Percentiles rank a stretch among this genome's conserved stretches.
These are phyloP conservation scores for Pseudocercospora vitis DNA, from an alignment of 2,329 filamentous ascomycete genomes.

Conservation along the genomic window DNA sequence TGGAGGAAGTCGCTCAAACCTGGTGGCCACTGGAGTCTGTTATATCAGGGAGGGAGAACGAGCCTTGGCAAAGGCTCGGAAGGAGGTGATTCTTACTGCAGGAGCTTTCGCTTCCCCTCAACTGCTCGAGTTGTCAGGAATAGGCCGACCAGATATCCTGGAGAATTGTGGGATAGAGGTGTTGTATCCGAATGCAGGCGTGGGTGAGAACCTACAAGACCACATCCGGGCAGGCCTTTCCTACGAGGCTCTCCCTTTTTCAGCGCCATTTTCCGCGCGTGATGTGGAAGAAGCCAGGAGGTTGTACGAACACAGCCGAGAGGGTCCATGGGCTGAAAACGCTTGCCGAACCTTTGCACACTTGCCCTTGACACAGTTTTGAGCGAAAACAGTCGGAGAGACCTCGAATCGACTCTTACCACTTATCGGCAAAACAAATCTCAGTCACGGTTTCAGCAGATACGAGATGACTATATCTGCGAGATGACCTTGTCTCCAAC, in stretches of 20 bases:
- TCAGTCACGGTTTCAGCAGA: conserved; percentile 4
- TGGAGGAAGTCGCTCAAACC: too few relatives aligned
- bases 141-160: conserved; percentile 44
- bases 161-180: conserved; percentile 32
- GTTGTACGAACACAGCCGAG: conserved; percentile 21
- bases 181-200: conserved; percentile 5
- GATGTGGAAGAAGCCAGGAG: conserved; percentile 12
- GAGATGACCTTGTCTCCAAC: conserved; percentile 18
- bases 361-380: conserved; percentile 26
- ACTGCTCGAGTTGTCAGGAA: conserved; percentile 61
- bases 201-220: conserved; percentile 20
- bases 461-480: conserved; percentile 21
- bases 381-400: conserved; percentile 23
- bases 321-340: conserved; percentile 23
- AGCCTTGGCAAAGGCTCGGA: conserved; percentile 31
- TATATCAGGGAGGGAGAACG: conserved; percentile 41
- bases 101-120: conserved; percentile 59
- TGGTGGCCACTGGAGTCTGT: conserved; percentile 38
- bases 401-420: too few relatives aligned
- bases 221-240: conserved; percentile 21
- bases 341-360: conserved; percentile 23
- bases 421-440: too few relatives aligned
- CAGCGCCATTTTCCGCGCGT: conserved; percentile 13
- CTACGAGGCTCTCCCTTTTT: conserved; percentile 28
- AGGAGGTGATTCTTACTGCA: conserved; percentile 54